Base-by-base conservation (phyloP, 306 rosid species). In the Gleditsia sinensis region DNA sequence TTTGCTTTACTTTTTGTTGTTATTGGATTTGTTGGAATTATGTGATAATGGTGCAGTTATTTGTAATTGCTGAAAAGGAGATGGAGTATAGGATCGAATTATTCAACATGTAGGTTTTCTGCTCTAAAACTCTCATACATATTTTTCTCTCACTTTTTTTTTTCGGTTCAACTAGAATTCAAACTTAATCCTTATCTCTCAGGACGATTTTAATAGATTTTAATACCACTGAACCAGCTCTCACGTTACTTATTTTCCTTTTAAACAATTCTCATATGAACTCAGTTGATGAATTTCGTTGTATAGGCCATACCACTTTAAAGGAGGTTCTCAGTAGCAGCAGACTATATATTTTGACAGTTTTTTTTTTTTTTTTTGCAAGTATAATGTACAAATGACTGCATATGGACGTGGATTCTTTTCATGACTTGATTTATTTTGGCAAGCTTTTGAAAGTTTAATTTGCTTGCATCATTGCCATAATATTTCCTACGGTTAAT, bases 41-140 rank as follows among this genome's bases (percentile, higher is more conserved):
- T 61, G 13, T 62, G 62, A n/a, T 36, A 42, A 42, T 67, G 61
- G 68, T 34, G 78, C 89, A 93, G 98, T 88, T 93, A 39, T 88
- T 93, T 80, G 97, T 97, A 62, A 93, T 93, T 91, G 98, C 94
- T 59, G 98, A 93, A 77, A 91, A 93, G 84, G 97, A 91, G 91
- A 89, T 93, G 98, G 97, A 93, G 68, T 93, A 93, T 73, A 85
- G 96, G 79, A 96, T 93, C 11, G 97, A 93, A 76, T 85, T 89
- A 82, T 93, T 93, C 80, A 93, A 93, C 90, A 93, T 91, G 97
- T 93, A 83, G 77, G 92, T 86, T 67, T 69, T 48, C 40, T 70
- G 9, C 40, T 23, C 48, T 9, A 10, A 60, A 39, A 5, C 27
- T 65, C 0, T 21, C 33, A 24, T 24, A 54, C 33, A 54, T 12